Percentiles rank a stretch among this genome's conserved stretches.
phyloP scores from a whole-genome alignment of 805 yeast species.

The Candida piceae region DNA sequence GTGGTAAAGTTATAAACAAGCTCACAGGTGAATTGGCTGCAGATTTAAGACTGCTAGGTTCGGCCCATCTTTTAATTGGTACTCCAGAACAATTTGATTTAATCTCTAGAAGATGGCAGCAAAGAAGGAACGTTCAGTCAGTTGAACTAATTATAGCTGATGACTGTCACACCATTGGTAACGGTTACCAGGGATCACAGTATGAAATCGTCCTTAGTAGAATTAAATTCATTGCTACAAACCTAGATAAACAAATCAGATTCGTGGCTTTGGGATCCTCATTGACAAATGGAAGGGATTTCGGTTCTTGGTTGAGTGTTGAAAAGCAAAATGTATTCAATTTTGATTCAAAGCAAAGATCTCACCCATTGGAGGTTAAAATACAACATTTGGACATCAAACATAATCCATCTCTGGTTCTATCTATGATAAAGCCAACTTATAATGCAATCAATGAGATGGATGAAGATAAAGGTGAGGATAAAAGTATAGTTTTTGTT shows the following conservation, averaged over 20 bases:
- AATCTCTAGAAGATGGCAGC: slow-evolving; percentile 78
- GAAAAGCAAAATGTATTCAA: slow-evolving; percentile 57
- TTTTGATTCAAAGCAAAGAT: slow-evolving; percentile 60
- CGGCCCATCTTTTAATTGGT: slow-evolving; percentile 62
- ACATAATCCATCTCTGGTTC: slow-evolving; percentile 49
- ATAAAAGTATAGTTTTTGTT: slow-evolving; percentile 47
- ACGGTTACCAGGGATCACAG: slow-evolving; percentile 47
- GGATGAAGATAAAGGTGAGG: slow-evolving; percentile 26
- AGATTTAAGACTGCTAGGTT: slow-evolving; percentile 53
- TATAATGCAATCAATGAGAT: slow-evolving; percentile 36
- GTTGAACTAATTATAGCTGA: slow-evolving; percentile 70
- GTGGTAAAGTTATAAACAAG: slow-evolving; percentile 52
- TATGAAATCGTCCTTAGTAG: slow-evolving; percentile 73
- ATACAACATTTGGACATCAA: slow-evolving; percentile 42
- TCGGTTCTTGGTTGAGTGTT: slow-evolving; percentile 86
- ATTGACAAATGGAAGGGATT: slow-evolving; percentile 67
- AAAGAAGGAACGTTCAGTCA: slow-evolving; percentile 60
- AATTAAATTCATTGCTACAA: slow-evolving; percentile 63
- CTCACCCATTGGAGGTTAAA: slow-evolving; percentile 51
- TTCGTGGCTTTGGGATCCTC: slow-evolving; percentile 68
- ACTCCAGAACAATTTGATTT: slow-evolving; percentile 78
- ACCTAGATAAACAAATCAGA: slow-evolving; percentile 53
- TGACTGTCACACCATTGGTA: slow-evolving; percentile 64
- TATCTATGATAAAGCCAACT: slow-evolving; percentile 46
- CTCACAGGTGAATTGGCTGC: slow-evolving; percentile 51